These are phyloP conservation scores for Fusarium begoniae DNA, from an alignment of 2,329 filamentous ascomycete species.

Conservation along the genomic window DNA sequence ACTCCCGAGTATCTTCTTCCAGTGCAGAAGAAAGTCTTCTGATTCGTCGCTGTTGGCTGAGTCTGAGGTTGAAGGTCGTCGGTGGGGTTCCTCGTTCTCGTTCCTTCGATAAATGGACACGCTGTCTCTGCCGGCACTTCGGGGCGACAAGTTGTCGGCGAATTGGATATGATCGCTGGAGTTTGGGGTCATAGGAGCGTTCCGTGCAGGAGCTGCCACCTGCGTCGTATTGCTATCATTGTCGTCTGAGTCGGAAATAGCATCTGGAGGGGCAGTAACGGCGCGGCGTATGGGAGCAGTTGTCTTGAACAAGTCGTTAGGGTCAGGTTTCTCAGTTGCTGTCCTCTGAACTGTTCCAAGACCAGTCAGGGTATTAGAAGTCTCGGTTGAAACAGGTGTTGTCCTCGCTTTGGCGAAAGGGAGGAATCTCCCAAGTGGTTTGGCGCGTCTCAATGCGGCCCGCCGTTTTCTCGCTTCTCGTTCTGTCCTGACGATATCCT, in stretches of 20 bases:
- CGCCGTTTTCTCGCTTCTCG: slow-evolving; percentile 43
- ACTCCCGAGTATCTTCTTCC: slow-evolving; percentile 48
- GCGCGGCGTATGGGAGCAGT: slow-evolving; percentile 24
- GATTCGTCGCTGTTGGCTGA: slow-evolving; percentile 38
- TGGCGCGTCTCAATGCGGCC: slow-evolving; percentile 25
- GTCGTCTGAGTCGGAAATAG: slow-evolving; percentile 30
- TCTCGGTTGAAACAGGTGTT: slow-evolving; percentile 10
- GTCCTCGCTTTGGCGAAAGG: slow-evolving; percentile 35
- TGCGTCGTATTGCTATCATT: slow-evolving; percentile 36
- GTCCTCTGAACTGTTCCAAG: slow-evolving; percentile 32
- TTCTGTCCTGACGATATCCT: slow-evolving; percentile 58
- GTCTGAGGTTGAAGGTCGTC: slow-evolving; percentile 32
- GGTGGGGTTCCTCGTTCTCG: slow-evolving; percentile 5
- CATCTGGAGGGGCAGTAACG: slow-evolving; percentile 29
- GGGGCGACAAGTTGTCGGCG: slow-evolving; percentile 5
- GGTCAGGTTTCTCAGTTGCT: slow-evolving; percentile 15
- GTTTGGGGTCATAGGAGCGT: slow-evolving; percentile 17
- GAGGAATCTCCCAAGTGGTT: slow-evolving; percentile 29
- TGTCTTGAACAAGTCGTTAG: slow-evolving; percentile 9
- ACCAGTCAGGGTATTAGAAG: slow-evolving; percentile 12
- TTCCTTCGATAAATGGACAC: slow-evolving; percentile 36
- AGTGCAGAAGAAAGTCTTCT: slow-evolving; percentile 43
- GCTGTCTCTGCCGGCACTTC: slow-evolving; percentile 5
- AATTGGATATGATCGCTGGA: slow-evolving; percentile 37
- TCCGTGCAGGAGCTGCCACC: slow-evolving; percentile 21